phyloP scores from a whole-genome alignment of 2,329 filamentous ascomycete genomes.

The Pseudocercospora macadamiae region DNA sequence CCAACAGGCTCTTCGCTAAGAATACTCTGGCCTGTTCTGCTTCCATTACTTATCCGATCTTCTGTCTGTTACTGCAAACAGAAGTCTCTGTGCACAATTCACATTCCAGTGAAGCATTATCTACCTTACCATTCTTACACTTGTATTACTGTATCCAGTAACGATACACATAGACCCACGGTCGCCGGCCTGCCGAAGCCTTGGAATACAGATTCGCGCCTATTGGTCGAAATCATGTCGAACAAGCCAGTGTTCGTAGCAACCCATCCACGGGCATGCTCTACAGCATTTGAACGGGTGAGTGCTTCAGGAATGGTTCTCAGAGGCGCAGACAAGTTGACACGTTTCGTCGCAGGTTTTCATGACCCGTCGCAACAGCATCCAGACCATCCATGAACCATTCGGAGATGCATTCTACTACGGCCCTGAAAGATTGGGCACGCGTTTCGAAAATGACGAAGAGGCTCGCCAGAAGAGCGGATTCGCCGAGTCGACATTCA shows the following conservation, averaged over 20 bases:
- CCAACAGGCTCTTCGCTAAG: background rate
- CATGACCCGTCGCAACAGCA: slow-evolving; percentile 83
- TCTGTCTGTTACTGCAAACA: too few relatives aligned
- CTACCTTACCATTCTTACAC: background rate
- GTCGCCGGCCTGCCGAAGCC: background rate
- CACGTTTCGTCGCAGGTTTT: slow-evolving; percentile 70
- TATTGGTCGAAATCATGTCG: slow-evolving; percentile 58
- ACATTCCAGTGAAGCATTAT: background rate
- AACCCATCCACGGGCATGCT: slow-evolving; percentile 93
- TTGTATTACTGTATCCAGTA: background rate
- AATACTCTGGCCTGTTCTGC: background rate
- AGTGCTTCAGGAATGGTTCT: slow-evolving; percentile 35
- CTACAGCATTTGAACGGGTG: slow-evolving; percentile 95
- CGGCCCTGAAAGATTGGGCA: slow-evolving; percentile 82
- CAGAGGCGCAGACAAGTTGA: slow-evolving; percentile 12
- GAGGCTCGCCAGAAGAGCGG: slow-evolving; percentile 59
- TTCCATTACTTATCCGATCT: too few relatives aligned
- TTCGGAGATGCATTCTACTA: slow-evolving; percentile 98
- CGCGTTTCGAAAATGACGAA: slow-evolving; percentile 75
- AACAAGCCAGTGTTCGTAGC: slow-evolving; percentile 85
- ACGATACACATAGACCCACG: background rate
- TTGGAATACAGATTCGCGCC: slow-evolving; percentile 19
- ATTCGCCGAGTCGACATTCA: slow-evolving; percentile 71
- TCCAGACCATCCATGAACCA: slow-evolving; percentile 89
- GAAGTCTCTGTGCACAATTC: slow-evolving; percentile 1